phyloP scores from a whole-genome alignment of 768 basidiomycete genomes.

The Suillus decipiens region DNA sequence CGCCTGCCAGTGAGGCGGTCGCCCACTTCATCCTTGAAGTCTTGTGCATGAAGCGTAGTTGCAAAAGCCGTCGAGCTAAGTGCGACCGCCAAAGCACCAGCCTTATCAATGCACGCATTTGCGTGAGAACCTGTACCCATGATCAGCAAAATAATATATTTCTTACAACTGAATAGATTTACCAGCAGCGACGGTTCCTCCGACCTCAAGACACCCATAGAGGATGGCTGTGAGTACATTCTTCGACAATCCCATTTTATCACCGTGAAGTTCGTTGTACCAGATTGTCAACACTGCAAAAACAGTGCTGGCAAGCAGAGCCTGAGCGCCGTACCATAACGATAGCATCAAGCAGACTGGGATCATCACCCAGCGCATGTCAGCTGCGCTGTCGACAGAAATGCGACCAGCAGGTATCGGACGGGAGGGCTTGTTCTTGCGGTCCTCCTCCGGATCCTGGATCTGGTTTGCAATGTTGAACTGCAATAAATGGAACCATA shows the following conservation, averaged over 20 bases:
- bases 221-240: conserved; percentile 42
- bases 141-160: not conserved
- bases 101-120: conserved; percentile 23
- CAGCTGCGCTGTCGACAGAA: conserved; percentile 30
- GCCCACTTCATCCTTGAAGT: conserved; percentile 48
- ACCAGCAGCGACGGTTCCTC: conserved; percentile 42
- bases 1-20: conserved; percentile 40
- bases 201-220: conserved; percentile 39
- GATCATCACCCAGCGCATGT: conserved; percentile 38
- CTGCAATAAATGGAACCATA: conserved; percentile 44
- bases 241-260: conserved; percentile 40
- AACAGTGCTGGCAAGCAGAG: conserved; percentile 35
- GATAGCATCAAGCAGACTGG: conserved; percentile 35
- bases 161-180: not conserved
- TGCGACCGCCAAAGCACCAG: conserved; percentile 33
- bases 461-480: conserved; percentile 44
- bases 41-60: conserved; percentile 51
- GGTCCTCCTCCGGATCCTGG: conserved; percentile 40
- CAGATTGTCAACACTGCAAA: conserved; percentile 31
- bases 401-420: conserved; percentile 46
- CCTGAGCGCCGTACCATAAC: conserved; percentile 28
- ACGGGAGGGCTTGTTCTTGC: conserved; percentile 41
- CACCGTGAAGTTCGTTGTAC: conserved; percentile 42
- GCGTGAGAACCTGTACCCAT: conserved; percentile 25
- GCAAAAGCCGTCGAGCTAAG: conserved; percentile 41